Base-by-base conservation (phyloP, 371 early-diverging fungal genomes). In the Parasitella parasitica region DNA sequence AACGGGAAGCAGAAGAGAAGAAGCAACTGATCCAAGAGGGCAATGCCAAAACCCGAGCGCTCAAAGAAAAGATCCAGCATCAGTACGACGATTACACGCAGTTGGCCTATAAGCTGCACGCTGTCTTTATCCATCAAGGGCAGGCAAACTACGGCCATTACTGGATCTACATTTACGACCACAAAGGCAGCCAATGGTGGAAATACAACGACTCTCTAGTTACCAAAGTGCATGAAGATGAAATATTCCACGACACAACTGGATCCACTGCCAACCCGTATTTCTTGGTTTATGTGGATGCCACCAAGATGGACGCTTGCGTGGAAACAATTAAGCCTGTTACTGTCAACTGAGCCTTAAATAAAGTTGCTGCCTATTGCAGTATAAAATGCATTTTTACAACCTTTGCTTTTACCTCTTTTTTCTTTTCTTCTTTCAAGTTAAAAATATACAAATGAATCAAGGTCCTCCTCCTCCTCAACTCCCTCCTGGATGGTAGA, bases 61-160 rank as follows among this genome's bases (percentile, higher is more conserved):
- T 77, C 4, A 57, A 64, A 13, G 27, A 53, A 1, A 39, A 61
- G 13, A 76, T 80, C 24, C 61, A 59, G 7, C 26, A 26, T 0
- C 78, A 79, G 26, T 82, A 81, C 41, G 59, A 69, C 27, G 77
- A 81, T 41, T 63, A 80, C 48, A 57, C 50, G 6, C 51, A 78
- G 11, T 53, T 66, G 38, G 79, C 74, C 28, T 91, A 91, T 68
- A 64, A 66, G 2, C 59, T 91, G 5, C 89, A 89, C 57, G 91
- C 91, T 4, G 91, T 91, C 5, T 87, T 89, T 67, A 81, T 89
- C 32, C 89, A 87, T 67, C 82, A 83, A 69, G 87, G 86, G 41
- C 81, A 85, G 63, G 89, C 93, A 13, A 82, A 85, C 36, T 93
- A 85, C 80, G 96, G 95, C 1, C 96, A 96, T 66, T 96, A 96